Evolutionary conservation across 768 basidiomycete species (phyloP).

Genomic region (Gyrodon lividus): DNA sequence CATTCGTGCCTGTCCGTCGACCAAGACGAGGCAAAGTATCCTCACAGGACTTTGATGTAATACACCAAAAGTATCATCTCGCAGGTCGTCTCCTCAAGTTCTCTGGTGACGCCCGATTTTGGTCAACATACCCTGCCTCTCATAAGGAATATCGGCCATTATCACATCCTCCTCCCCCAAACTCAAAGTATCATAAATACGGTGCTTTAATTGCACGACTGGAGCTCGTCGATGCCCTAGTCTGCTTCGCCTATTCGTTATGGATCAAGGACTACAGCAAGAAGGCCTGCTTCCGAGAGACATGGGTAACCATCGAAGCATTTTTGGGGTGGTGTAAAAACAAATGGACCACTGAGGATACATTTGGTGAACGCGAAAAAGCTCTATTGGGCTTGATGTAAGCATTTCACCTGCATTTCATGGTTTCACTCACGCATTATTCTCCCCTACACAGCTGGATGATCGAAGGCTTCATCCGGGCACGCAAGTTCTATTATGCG

Average conservation of each 20-base stretch:
- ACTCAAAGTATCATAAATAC: slow-evolving; percentile 71
- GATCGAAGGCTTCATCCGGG: slow-evolving; percentile 75
- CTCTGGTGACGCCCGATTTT: slow-evolving; percentile 77
- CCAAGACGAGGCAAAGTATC: slow-evolving; percentile 60
- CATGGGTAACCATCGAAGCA: slow-evolving; percentile 67
- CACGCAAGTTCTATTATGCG: slow-evolving; percentile 46
- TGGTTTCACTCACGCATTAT: slow-evolving; percentile 26
- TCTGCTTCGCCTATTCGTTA: slow-evolving; percentile 80
- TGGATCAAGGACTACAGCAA: slow-evolving; percentile 73
- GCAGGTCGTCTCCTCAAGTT: slow-evolving; percentile 78
- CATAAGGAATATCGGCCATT: slow-evolving; percentile 67
- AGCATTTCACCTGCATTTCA: slow-evolving; percentile 32
- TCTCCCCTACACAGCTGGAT: slow-evolving; percentile 52
- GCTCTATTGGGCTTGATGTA: slow-evolving; percentile 81
- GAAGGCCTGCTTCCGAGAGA: slow-evolving; percentile 53
- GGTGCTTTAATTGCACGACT: slow-evolving; percentile 75
- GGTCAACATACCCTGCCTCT: slow-evolving; percentile 65
- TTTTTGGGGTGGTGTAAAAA: slow-evolving; percentile 72
- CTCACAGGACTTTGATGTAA: slow-evolving; percentile 49
- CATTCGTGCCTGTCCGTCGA: slow-evolving; percentile 57
- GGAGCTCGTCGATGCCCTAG: slow-evolving; percentile 77
- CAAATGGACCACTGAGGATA: slow-evolving; percentile 55
- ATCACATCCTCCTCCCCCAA: slow-evolving; percentile 58
- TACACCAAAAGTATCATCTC: slow-evolving; percentile 69
- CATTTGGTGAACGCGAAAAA: slow-evolving; percentile 46